phyloP scores from a whole-genome alignment of 2,329 filamentous ascomycete species.

The Xylariaceae sp. region DNA sequence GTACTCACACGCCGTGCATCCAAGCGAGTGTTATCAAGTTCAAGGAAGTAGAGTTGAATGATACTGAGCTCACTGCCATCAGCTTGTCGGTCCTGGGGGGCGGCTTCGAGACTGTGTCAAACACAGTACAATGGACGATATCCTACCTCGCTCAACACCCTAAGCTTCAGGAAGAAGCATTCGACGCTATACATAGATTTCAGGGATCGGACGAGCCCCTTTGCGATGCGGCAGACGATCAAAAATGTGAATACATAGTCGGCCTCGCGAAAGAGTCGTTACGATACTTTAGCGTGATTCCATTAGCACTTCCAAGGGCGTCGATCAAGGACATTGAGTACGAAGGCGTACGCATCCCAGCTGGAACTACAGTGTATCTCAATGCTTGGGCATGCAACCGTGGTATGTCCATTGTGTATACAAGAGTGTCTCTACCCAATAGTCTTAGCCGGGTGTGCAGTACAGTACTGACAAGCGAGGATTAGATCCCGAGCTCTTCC shows the following conservation, averaged over 20 bases:
- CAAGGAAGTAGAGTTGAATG: conserved; percentile 40
- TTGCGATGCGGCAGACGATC: conserved; percentile 67
- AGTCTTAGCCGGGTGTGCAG: too few relatives aligned
- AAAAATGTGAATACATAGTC: conserved; percentile 69
- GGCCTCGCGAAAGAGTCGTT: conserved; percentile 76
- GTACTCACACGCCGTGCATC: conserved; percentile 36
- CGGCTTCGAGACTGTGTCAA: conserved; percentile 76
- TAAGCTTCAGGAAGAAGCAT: conserved; percentile 64
- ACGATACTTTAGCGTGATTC: conserved; percentile 75
- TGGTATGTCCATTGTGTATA: conserved; percentile 14
- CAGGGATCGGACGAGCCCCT: conserved; percentile 45
- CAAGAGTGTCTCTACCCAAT: too few relatives aligned
- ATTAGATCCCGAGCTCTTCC: conserved; percentile 24
- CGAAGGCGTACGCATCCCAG: conserved; percentile 63
- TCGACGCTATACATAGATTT: conserved; percentile 55
- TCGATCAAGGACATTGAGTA: conserved; percentile 70
- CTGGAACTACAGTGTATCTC: conserved; percentile 79
- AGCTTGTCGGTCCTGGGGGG: conserved; percentile 79
- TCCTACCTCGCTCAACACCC: conserved; percentile 68
- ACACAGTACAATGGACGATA: conserved; percentile 75
- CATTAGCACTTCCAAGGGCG: conserved; percentile 70
- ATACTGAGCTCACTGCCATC: conserved; percentile 72
- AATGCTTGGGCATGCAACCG: conserved; percentile 30
- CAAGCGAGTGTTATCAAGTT: conserved; percentile 36
- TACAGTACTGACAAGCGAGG: too few relatives aligned